Conservation (phyloP, 192 early-diverging fungal species). For the Linnemannia exigua region DNA sequence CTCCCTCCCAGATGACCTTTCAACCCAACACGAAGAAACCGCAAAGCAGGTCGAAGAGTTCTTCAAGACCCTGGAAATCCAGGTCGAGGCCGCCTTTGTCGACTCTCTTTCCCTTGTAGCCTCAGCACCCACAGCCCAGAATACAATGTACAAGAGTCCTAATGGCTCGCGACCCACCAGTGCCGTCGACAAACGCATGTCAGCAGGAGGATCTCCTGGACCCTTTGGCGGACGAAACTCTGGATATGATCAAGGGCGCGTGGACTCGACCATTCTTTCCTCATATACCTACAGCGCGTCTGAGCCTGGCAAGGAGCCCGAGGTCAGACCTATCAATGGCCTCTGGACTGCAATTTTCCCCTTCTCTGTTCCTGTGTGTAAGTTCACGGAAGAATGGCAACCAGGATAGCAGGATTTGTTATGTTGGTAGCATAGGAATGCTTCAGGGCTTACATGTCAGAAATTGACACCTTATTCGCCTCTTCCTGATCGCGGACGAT, state of each 20-base stretch:
- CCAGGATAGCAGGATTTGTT: background rate
- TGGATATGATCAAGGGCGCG: constrained; percentile 33
- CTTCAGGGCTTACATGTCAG: background rate
- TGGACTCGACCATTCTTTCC: constrained; percentile 60
- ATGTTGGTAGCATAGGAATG: too few relatives aligned
- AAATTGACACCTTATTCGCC: background rate
- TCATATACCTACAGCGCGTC: constrained; percentile 63
- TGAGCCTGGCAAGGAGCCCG: constrained; percentile 55
- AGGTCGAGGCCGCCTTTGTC: constrained; percentile 66
- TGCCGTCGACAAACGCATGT: constrained; percentile 24
- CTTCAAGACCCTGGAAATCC: constrained; percentile 66
- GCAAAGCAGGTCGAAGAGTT: constrained; percentile 52
- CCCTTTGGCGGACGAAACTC: constrained; percentile 37
- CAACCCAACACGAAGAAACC: constrained; percentile 49
- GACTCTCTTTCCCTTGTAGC: constrained; percentile 39
- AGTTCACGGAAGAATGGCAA: constrained; percentile 21
- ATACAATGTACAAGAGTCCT: constrained; percentile 34
- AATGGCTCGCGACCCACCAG: constrained; percentile 30
- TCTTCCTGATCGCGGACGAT: background rate
- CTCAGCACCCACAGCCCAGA: constrained; percentile 10
- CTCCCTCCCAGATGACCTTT: constrained; percentile 52
- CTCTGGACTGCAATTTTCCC: constrained; percentile 64
- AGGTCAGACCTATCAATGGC: constrained; percentile 58
- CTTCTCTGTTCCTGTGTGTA: constrained; percentile 69
- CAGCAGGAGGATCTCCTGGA: constrained; percentile 30